Percentiles rank a stretch among this genome's conserved stretches.
Evolutionary conservation across 257 asterid genomes (phyloP).

Genomic region (Penstemon barbatus): DNA sequence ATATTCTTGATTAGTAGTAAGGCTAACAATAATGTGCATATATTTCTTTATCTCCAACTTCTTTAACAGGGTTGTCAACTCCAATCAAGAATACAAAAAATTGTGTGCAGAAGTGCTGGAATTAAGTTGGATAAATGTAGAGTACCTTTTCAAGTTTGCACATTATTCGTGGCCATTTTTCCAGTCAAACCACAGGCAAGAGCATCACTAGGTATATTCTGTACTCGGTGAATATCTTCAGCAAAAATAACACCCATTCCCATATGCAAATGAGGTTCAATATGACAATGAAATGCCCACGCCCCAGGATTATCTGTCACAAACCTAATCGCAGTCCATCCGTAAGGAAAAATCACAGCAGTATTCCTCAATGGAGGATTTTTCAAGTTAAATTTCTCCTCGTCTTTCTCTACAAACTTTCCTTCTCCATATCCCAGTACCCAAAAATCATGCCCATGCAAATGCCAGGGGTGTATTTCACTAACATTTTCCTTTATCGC

Average conservation of each 20-base stretch:
- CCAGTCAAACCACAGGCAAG: conserved; percentile 60
- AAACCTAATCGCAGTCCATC: conserved; percentile 89
- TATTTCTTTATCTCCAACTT: too few relatives aligned
- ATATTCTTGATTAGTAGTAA: too few relatives aligned
- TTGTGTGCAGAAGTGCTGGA: neutral
- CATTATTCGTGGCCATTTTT: conserved; percentile 44
- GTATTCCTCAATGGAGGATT: conserved; percentile 73
- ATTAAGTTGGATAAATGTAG: neutral
- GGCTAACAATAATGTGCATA: too few relatives aligned
- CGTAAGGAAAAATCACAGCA: conserved; percentile 63
- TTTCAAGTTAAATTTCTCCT: conserved; percentile 44
- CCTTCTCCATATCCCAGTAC: conserved; percentile 79
- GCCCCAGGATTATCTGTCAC: conserved; percentile 78
- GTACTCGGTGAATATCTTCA: conserved; percentile 45
- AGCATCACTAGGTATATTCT: conserved; percentile 52
- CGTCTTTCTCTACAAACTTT: conserved; percentile 46
- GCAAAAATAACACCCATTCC: conserved; percentile 87
- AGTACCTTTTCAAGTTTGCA: conserved; percentile 8
- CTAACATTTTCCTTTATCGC: conserved; percentile 51
- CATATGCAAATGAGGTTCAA: conserved; percentile 74
- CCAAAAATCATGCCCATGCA: conserved; percentile 91
- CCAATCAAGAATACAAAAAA: conserved; percentile 14
- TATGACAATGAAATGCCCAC: conserved; percentile 88
- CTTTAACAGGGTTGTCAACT: too few relatives aligned
- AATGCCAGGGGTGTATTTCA: conserved; percentile 89